A percentile compares a stretch with the other conserved stretches of the same genome.
Conservation (phyloP, 169 alveolate species). For the Plasmodium adleri region DNA sequence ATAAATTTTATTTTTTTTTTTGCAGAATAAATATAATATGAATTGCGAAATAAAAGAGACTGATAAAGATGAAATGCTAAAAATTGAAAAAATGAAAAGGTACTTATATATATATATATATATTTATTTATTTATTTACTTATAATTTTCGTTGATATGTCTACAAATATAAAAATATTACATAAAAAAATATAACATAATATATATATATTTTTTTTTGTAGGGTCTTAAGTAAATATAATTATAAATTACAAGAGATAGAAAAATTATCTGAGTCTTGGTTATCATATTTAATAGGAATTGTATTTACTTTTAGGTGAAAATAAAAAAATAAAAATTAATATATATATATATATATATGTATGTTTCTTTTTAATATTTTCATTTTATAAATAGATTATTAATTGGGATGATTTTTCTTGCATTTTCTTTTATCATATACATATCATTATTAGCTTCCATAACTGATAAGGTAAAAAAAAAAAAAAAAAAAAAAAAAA, state of each 20-base stretch:
- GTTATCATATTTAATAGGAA: slow-evolving; percentile 74
- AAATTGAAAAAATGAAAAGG: slow-evolving; percentile 64
- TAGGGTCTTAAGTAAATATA: slow-evolving; percentile 77
- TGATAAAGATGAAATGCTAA: slow-evolving; percentile 46
- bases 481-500: no score
- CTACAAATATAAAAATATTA: background rate
- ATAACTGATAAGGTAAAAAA: slow-evolving; percentile 65
- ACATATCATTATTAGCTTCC: slow-evolving; percentile 76
- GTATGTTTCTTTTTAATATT: background rate
- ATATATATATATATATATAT: background rate
- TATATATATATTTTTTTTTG: background rate
- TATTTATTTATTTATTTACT: background rate
- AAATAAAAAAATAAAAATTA: background rate
- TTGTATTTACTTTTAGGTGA: slow-evolving; percentile 41
- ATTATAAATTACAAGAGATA: slow-evolving; percentile 77
- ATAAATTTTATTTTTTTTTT: background rate
- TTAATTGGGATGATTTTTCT: slow-evolving; percentile 79
- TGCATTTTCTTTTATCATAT: slow-evolving; percentile 76
- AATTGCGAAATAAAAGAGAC: slow-evolving; percentile 19
- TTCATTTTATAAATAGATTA: slow-evolving; percentile 79
- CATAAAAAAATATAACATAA: background rate
- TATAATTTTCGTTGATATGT: background rate
- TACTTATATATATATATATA: background rate
- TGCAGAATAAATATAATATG: slow-evolving; percentile 37
- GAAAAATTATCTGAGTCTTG: slow-evolving; percentile 72